These are phyloP conservation scores for Mortierella alpina DNA, from an alignment of 192 early-diverging fungal genomes.

Conservation along the genomic window DNA sequence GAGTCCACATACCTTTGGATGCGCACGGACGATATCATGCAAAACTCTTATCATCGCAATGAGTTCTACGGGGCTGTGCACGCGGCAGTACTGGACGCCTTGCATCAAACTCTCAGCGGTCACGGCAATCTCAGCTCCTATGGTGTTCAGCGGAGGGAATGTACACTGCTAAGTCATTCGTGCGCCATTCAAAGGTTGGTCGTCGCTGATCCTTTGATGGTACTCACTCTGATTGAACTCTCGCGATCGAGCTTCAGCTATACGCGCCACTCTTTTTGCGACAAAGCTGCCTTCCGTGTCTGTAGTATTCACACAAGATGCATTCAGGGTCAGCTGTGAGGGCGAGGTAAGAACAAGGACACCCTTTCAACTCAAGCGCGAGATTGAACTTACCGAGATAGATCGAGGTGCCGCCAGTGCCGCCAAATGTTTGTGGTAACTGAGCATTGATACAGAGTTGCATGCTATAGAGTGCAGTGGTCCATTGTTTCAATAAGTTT, in stretches of 20 bases:
- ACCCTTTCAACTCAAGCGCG: too few relatives aligned
- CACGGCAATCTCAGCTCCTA: background rate
- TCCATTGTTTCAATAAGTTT: too few relatives aligned
- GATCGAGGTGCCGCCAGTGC: constrained; percentile 33
- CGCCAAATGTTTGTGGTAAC: constrained; percentile 8
- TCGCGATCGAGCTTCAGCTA: constrained; percentile 5
- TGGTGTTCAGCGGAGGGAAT: background rate
- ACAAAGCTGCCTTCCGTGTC: constrained; percentile 53
- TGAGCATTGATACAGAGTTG: constrained; percentile 52
- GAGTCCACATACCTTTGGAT: constrained; percentile 17
- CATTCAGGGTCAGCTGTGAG: too few relatives aligned
- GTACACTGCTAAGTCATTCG: background rate
- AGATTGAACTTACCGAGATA: constrained; percentile 24
- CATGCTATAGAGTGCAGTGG: constrained; percentile 1
- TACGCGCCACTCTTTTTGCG: constrained; percentile 29
- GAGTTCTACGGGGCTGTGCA: constrained; percentile 45
- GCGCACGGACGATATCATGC: constrained; percentile 4
- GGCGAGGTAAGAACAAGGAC: too few relatives aligned
- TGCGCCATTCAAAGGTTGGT: background rate
- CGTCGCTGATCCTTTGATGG: background rate
- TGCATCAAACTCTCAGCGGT: constrained; percentile 15
- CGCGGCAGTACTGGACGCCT: constrained; percentile 50
- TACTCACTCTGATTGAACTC: background rate
- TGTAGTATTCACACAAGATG: background rate
- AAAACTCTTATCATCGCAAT: constrained; percentile 45